Evolutionary conservation across 2,329 filamentous ascomycete species (phyloP), one percentile per base, ranked within the genome.

Genomic region (Ceratocystiopsis minuta): DNA sequence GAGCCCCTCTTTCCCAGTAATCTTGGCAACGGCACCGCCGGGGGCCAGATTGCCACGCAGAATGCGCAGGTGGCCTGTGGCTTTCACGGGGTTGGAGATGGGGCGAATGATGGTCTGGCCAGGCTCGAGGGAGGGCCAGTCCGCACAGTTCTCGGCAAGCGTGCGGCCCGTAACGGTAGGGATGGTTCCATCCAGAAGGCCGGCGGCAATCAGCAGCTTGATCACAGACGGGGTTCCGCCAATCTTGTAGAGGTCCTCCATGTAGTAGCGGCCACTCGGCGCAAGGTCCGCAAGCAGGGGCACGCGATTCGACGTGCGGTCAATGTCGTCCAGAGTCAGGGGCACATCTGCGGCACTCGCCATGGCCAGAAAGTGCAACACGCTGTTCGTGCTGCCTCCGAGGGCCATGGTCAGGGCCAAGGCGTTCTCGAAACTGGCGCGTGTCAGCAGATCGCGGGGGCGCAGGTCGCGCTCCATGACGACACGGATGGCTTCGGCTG

Each of bases 1-100:
- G 7, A 86, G 69, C 3, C 88, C 88, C 59, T 96, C 88, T 58
- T 95, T 95, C 33, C 88, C 88, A 0, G 88, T 95, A 59, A 96
- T 95, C 61, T 96, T 96, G 46, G 86, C 87, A 2, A 96, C 87
- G 1, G 87, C 82, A 32, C 88, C 88, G 12, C 77, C 80, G 1
- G 88, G 88, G 3, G 87, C 84, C 31, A 95, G 70, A 57, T 93
- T 94, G 16, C 88, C 88, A 45, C 74, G 72, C 4, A 96, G 70
- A 46, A 96, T 82, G 58, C 88, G 85, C 46, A 96, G 71, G 58
- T 96, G 88, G 36, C 88, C 88, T 0, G 78, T 84, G 1, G 67
- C 50, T 58, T 95, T 95, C 66, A 93, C 88, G 40, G 70, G 70
- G 52, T 73, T 49, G 13, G 70, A 66, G 10, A 95, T 65, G 0